Percentiles rank a stretch among this genome's conserved stretches.
Conservation (phyloP, 495 filamentous ascomycete genomes). For the Opeltia flavorubescens region DNA sequence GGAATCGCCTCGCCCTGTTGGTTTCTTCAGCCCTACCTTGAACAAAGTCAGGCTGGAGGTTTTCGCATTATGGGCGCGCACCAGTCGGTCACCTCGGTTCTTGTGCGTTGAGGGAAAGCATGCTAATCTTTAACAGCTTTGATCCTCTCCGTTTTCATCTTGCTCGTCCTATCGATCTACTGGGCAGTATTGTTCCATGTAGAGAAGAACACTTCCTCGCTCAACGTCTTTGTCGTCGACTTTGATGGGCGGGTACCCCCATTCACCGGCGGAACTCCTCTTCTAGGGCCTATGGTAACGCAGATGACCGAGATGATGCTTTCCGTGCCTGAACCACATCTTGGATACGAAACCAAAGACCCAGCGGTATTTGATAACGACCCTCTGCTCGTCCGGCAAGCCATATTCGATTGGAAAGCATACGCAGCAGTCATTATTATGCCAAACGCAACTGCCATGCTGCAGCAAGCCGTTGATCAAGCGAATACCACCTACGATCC, state of each 20-base stretch:
- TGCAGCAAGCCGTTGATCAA: slow-evolving; percentile 39
- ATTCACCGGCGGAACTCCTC: slow-evolving; percentile 29
- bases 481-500: slow-evolving; percentile 53
- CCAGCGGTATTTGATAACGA: slow-evolving; percentile 43
- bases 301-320: slow-evolving; percentile 25
- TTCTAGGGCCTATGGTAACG: slow-evolving; percentile 43
- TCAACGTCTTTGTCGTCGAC: slow-evolving; percentile 50
- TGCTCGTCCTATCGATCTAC: slow-evolving; percentile 42
- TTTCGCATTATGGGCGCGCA: slow-evolving; percentile 25
- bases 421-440: slow-evolving; percentile 55
- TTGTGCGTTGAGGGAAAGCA: background rate
- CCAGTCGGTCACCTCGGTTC: slow-evolving; percentile 18
- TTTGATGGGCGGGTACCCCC: slow-evolving; percentile 45
- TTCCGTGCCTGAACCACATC: slow-evolving; percentile 17
- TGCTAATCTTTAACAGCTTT: slow-evolving; percentile 25
- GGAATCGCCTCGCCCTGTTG: slow-evolving; percentile 27
- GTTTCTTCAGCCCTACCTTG: slow-evolving; percentile 37
- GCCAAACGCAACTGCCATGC: slow-evolving; percentile 46
- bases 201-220: slow-evolving; percentile 29
- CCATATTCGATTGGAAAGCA: slow-evolving; percentile 45
- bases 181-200: slow-evolving; percentile 44
- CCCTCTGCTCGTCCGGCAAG: slow-evolving; percentile 43
- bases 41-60: slow-evolving; percentile 32
- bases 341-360: slow-evolving; percentile 37
- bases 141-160: slow-evolving; percentile 38